phyloP scores from a whole-genome alignment of 345 rosid genomes.

The Microthlaspi erraticum region DNA sequence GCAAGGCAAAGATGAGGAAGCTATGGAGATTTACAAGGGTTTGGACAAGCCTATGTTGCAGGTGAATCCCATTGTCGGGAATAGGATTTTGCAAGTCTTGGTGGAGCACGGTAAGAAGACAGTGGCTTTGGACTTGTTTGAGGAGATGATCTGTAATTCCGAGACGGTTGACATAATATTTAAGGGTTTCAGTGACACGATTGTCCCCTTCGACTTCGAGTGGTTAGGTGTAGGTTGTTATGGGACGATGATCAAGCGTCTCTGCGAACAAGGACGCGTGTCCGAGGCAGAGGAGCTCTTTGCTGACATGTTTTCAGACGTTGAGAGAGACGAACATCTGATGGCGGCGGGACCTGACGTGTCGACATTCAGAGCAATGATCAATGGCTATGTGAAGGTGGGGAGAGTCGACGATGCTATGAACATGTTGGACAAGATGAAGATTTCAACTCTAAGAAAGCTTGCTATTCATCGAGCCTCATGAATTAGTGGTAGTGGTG shows the following conservation, averaged over 20 bases:
- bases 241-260: background rate
- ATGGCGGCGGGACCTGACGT: background rate
- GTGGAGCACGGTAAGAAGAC: too few species aligned
- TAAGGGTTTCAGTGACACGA: too few species aligned
- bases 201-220: too few species aligned
- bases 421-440: background rate
- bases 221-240: background rate
- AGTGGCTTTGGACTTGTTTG: too few species aligned
- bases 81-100: too few species aligned
- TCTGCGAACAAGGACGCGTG: background rate
- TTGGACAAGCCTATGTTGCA: background rate
- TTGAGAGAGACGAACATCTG: background rate
- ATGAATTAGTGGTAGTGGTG: too few species aligned
- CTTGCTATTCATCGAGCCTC: slow-evolving; percentile 7
- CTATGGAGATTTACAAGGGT: background rate
- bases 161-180: background rate
- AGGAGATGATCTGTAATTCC: background rate
- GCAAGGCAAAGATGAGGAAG: background rate
- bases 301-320: background rate
- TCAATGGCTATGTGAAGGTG: background rate
- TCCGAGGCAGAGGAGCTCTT: background rate
- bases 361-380: background rate
- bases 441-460: slow-evolving; percentile 4
- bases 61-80: background rate
- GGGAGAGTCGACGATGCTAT: slow-evolving; percentile 6